Conservation (phyloP, 2,329 filamentous ascomycete species). For the Emergomyces pasteurianus region DNA sequence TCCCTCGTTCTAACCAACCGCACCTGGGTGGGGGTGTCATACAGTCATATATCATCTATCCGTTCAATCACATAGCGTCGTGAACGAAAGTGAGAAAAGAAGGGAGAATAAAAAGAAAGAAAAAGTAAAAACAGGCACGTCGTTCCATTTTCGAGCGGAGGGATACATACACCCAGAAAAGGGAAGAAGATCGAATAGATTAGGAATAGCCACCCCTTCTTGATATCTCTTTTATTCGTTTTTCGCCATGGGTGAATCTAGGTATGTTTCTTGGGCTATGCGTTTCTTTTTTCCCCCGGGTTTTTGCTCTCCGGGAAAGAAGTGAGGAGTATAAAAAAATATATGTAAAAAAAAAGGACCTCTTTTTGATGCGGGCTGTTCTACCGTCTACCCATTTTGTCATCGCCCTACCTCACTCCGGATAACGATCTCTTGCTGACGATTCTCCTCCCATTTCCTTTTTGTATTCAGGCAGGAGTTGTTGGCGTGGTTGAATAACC, state of each 20-base stretch:
- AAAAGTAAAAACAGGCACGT: neutral
- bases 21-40: neutral
- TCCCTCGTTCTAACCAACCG: neutral
- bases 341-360: no score
- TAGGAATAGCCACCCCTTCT: no score
- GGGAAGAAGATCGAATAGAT: no score
- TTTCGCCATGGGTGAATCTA: conserved; percentile 53
- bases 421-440: neutral
- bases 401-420: no score
- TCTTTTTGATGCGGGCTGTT: neutral
- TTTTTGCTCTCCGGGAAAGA: neutral
- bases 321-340: no score
- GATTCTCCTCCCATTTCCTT: conserved; percentile 9
- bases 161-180: neutral
- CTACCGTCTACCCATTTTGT: neutral
- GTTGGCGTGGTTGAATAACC: conserved; percentile 90
- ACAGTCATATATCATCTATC: neutral
- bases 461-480: conserved; percentile 68
- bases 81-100: no score
- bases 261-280: conserved; percentile 31
- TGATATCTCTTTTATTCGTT: conserved; percentile 12
- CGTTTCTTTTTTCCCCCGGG: neutral
- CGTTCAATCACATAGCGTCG: neutral
- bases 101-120: neutral
- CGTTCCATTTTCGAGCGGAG: neutral